A percentile compares a stretch with the other conserved stretches of the same genome.
These are phyloP conservation scores for Porcisia deanei DNA, from an alignment of 208 protist genomes.

Conservation along the genomic window DNA sequence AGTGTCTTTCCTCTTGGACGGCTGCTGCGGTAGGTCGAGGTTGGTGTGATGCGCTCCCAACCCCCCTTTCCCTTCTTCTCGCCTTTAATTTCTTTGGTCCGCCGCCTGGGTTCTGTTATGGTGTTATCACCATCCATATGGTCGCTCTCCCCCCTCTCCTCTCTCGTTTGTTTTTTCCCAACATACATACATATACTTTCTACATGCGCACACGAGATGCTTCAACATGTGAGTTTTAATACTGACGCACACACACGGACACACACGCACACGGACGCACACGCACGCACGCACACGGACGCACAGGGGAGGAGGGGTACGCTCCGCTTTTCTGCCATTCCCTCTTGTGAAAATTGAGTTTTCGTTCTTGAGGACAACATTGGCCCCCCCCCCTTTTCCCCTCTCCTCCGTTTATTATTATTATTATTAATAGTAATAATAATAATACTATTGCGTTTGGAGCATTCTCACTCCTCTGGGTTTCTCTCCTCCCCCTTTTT, in stretches of 20 bases:
- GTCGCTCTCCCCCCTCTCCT: not conserved
- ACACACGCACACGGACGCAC: not conserved
- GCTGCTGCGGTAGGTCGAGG: not conserved
- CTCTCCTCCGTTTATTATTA: not conserved
- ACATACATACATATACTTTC: too few relatives aligned
- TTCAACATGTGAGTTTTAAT: too few relatives aligned
- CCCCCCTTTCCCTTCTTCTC: not conserved
- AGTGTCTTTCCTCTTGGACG: too few relatives aligned
- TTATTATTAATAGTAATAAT: not conserved
- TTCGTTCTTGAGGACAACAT: not conserved
- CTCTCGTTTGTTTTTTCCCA: not conserved
- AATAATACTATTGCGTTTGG: not conserved
- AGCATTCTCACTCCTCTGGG: not conserved
- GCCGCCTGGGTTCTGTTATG: not conserved
- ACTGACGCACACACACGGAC: not conserved
- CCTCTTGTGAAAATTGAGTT: too few relatives aligned
- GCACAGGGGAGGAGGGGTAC: not conserved
- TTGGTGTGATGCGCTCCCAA: not conserved
- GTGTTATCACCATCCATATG: not conserved
- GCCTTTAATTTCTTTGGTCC: not conserved
- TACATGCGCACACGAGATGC: too few relatives aligned
- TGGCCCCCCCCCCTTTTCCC: not conserved
- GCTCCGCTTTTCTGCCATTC: too few relatives aligned
- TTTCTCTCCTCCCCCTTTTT: not conserved
- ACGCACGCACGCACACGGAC: constrained; percentile 1